Base-by-base conservation (phyloP, 345 rosid species). In the Citrus cavaleriei region DNA sequence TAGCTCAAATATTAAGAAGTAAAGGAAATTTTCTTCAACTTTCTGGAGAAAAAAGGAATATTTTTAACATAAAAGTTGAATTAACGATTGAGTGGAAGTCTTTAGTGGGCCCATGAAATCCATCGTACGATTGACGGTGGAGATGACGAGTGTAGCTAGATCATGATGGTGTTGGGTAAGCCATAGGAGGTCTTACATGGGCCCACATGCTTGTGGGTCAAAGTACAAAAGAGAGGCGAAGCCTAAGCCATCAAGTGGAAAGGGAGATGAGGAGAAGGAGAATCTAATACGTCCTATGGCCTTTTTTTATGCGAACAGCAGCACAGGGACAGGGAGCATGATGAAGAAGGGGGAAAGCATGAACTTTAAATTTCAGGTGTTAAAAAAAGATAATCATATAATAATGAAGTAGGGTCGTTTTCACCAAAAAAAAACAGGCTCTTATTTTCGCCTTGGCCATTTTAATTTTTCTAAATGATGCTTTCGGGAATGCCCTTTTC, bases 171-270 rank as follows among this genome's bases (percentile, higher is more conserved):
- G 63, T 21, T 64, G 61, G 46, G 27, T 4, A 68, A 13, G 77
- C 35, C 60, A 63, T 28, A 9, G 21, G 67, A n/a, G 16, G 12
- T 35, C 28, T 76, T 24, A 16, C 0, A 2, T 42, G 80, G 84
- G 58, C 77, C 80, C 81, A 75, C 5, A 7, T 76, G 76, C 30
- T 25, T 40, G 79, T 54, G 83, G 85, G 82, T 62, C 81, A 75
- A 70, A 42, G 62, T 18, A 25, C 70, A 74, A 82, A 84, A 78
- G 85, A 82, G 79, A 80, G 64, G 70, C 37, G 18, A 30, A 30
- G n/a, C n/a, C 21, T 30, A 7, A 65, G 69, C 69, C 42, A 7
- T 2, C 25, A 46, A 8, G 68, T 28, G 55, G 70, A 40, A 18
- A 64, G 58, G 27, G 77, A 0, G 1, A 35, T 1, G 46, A 40